Evolutionary conservation across 495 filamentous ascomycete genomes (phyloP).

Genomic region (Podospora pseudoanserina): DNA sequence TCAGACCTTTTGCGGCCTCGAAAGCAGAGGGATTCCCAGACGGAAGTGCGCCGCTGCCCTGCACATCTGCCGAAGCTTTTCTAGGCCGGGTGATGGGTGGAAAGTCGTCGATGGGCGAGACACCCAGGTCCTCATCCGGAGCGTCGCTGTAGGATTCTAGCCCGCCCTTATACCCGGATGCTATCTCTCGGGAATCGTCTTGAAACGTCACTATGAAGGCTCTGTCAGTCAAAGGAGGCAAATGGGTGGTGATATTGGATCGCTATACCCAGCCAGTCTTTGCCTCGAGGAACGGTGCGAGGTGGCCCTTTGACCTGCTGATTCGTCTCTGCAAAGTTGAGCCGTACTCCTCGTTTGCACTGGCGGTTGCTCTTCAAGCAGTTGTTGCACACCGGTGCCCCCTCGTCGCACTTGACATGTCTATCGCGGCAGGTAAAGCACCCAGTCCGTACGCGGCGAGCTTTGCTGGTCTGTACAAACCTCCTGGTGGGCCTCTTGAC

Average conservation of each 20-base stretch:
- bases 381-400: conserved; percentile 71
- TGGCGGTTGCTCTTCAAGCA: conserved; percentile 82
- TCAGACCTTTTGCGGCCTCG: not conserved
- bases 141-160: conserved; percentile 61
- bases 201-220: conserved; percentile 58
- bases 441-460: conserved; percentile 68
- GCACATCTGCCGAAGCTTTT: not conserved
- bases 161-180: conserved; percentile 87
- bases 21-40: not conserved
- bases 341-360: conserved; percentile 80
- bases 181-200: conserved; percentile 88
- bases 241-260: conserved; percentile 3
- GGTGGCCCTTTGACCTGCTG: conserved; percentile 70
- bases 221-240: conserved; percentile 11
- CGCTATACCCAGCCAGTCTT: conserved; percentile 59
- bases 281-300: conserved; percentile 51
- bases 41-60: not conserved
- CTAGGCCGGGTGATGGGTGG: not conserved
- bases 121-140: not conserved
- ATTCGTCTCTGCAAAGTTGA: conserved; percentile 97
- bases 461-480: conserved; percentile 44
- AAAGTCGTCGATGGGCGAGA: conserved; percentile 25
- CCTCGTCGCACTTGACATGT: conserved; percentile 72
- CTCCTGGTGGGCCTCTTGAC: not conserved
- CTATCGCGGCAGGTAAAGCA: conserved; percentile 75